These are phyloP conservation scores for Cymbomonas tetramitiformis DNA, from an alignment of 139 green algal genomes.

Conservation along the genomic window DNA sequence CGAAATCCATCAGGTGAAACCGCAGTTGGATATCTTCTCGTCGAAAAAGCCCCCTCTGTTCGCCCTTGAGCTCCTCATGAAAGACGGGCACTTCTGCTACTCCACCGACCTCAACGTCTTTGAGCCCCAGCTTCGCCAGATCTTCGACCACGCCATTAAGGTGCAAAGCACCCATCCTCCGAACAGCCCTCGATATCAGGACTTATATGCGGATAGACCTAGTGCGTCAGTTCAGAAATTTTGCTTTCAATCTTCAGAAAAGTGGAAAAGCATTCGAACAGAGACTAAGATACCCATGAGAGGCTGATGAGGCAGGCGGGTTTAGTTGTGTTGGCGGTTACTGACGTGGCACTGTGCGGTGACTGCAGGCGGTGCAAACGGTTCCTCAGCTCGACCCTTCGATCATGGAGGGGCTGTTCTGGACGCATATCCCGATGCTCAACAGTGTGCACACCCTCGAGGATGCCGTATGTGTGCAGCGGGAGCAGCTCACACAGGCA, in stretches of 20 bases:
- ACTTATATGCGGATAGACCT: no score
- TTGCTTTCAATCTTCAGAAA: no score
- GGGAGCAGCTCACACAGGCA: slow-evolving; percentile 1
- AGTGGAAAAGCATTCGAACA: no score
- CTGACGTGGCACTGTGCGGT: no score
- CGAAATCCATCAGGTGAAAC: slow-evolving; percentile 2
- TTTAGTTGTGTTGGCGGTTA: no score
- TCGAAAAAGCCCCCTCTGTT: slow-evolving; percentile 36
- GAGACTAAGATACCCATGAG: no score
- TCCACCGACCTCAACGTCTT: slow-evolving; percentile 29
- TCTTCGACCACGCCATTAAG: background rate
- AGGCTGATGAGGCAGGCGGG: no score
- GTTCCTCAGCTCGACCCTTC: slow-evolving; percentile 55
- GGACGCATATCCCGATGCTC: slow-evolving; percentile 39
- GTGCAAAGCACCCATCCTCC: no score
- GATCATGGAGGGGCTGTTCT: slow-evolving; percentile 68
- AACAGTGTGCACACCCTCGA: slow-evolving; percentile 44
- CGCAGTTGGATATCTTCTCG: background rate
- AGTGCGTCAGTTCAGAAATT: no score
- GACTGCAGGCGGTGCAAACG: no score
- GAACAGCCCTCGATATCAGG: no score
- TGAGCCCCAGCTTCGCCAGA: background rate
- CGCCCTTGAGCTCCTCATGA: slow-evolving; percentile 39
- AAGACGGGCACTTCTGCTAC: slow-evolving; percentile 35
- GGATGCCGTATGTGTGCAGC: slow-evolving; percentile 24